These are phyloP conservation scores for Hemerocallis citrina DNA, from an alignment of 106 monocot species.

Conservation along the genomic window DNA sequence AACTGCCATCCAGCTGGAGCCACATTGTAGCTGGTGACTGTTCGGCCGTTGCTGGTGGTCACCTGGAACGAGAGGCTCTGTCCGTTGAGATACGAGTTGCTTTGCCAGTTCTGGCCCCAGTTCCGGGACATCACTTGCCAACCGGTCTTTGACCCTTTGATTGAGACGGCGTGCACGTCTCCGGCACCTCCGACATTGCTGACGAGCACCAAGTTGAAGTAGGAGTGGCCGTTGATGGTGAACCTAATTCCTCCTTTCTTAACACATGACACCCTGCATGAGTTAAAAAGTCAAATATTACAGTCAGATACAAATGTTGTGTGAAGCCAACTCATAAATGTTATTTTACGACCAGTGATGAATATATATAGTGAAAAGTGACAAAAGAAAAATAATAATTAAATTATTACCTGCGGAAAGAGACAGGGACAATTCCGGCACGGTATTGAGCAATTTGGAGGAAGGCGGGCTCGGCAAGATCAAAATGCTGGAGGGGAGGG, in stretches of 20 bases:
- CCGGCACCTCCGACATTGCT: conserved; percentile 71
- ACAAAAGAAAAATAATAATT: too few relatives aligned
- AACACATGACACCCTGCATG: conserved; percentile 42
- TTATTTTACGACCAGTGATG: background rate
- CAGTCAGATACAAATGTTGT: background rate
- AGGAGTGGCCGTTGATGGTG: conserved; percentile 65
- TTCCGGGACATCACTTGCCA: conserved; percentile 80
- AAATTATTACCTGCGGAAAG: conserved; percentile 25
- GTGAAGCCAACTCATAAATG: too few relatives aligned
- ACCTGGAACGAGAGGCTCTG: conserved; percentile 73
- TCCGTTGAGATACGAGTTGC: conserved; percentile 59
- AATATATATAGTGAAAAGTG: background rate
- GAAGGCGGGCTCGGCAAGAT: conserved; percentile 46
- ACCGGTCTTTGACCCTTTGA: conserved; percentile 48
- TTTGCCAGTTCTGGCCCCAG: conserved; percentile 91
- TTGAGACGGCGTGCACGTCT: conserved; percentile 52
- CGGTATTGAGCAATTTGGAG: conserved; percentile 42
- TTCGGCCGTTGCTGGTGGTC: conserved; percentile 64
- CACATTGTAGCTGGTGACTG: conserved; percentile 44
- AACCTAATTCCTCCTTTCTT: conserved; percentile 72
- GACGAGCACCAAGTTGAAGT: conserved; percentile 70
- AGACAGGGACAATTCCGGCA: conserved; percentile 39
- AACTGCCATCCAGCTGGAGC: conserved; percentile 56
- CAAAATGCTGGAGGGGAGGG: conserved; percentile 52
- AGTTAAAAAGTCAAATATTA: background rate